Base-by-base conservation (phyloP, 2,329 filamentous ascomycete species). In the Colletotrichum tofieldiae region DNA sequence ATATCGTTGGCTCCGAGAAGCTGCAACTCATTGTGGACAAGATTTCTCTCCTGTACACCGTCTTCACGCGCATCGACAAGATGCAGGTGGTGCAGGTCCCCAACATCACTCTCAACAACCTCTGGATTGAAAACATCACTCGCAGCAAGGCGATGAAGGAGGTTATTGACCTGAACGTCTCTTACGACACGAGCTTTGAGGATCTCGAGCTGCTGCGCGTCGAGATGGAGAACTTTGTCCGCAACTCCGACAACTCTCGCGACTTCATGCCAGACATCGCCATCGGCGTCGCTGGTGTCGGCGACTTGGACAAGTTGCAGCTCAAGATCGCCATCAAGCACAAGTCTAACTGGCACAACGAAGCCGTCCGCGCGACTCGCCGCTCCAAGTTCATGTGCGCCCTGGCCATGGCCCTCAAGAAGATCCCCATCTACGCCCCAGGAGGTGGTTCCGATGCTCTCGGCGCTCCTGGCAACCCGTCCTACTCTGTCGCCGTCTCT, bases 361-460 rank as follows among this genome's bases (percentile, higher is more conserved):
- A 98, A 76, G 88, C 90, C 1, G 88, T 98, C 51, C 93, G 95
- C 51, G 92, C 92, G 23, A 89, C 93, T 8, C 91, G 95, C 64
- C 92, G 96, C 73, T 97, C 93, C 81, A 98, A 98, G 83, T 98
- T 99, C 84, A 97, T 98, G 91, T 98, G 95, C 79, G 96, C 96
- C 0, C 86, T 99, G 71, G 92, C 96, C 5, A 83, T 95, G 11
- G 95, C 96, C 4, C 85, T 98, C 71, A 93, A 94, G 83, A 95
- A 93, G 84, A 88, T 99, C 23, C 96, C 95, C 12, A 96, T 99
- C 78, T 89, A 94, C 77, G 91, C 86, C 26, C 96, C 96, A 67
- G 95, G 93, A 51, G 95, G 93, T 71, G 93, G 92, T 67, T 85
- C 84, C 68, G 89, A 91, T 67, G 75, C 86, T 47, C 83, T 92